A percentile compares a stretch with the other conserved stretches of the same genome.
phyloP scores from a whole-genome alignment of 2,329 filamentous ascomycete species.

The Elsinoe australis region DNA sequence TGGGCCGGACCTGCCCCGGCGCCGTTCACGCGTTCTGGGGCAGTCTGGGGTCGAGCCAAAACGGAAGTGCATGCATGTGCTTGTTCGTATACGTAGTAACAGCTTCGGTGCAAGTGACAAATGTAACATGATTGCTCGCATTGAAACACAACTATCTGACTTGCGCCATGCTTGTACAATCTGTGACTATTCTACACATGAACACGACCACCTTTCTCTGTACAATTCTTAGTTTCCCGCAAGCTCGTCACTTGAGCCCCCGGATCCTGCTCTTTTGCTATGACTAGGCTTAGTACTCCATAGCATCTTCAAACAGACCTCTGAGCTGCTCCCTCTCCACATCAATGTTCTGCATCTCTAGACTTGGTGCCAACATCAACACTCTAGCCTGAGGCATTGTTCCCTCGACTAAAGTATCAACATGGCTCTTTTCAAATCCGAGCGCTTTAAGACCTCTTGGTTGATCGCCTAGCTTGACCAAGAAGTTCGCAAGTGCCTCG shows the following conservation, averaged over 20 bases:
- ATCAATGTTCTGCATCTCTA: conserved; percentile 46
- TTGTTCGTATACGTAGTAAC: not conserved
- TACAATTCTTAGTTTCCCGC: not conserved
- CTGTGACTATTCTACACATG: not conserved
- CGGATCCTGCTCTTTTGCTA: too few species aligned
- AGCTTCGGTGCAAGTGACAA: not conserved
- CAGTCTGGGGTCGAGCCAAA: not conserved
- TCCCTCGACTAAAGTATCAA: conserved; percentile 82
- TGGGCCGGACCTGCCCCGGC: not conserved
- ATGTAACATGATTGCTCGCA: not conserved
- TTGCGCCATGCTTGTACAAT: conserved; percentile 10
- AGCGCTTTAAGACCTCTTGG: conserved; percentile 75
- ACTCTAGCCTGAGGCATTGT: conserved; percentile 89
- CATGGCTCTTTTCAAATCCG: conserved; percentile 67
- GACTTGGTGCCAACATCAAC: conserved; percentile 78
- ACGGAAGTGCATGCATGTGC: not conserved
- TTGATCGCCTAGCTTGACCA: conserved; percentile 80
- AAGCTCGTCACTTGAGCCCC: too few species aligned
- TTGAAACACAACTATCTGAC: not conserved
- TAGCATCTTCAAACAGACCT: conserved; percentile 41
- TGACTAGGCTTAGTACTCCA: conserved; percentile 35
- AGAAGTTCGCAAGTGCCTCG: conserved; percentile 73
- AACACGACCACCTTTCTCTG: not conserved
- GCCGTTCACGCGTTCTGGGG: not conserved
- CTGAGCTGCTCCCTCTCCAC: conserved; percentile 44